These are phyloP conservation scores for Penicillium polonicum DNA, from an alignment of 2,329 filamentous ascomycete species.

Conservation along the genomic window DNA sequence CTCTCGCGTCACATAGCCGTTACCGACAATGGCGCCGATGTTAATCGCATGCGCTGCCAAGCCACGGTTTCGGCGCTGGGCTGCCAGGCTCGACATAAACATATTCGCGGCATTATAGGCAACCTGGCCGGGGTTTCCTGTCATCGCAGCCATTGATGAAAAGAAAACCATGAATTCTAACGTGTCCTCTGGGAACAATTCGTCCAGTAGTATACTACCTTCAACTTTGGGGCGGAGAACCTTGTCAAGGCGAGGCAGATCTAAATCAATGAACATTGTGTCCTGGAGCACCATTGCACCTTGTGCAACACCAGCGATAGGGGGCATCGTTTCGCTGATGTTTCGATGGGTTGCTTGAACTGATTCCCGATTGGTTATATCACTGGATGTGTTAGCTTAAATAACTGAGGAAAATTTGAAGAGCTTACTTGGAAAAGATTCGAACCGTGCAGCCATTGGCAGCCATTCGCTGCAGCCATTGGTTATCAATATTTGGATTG, in stretches of 20 bases:
- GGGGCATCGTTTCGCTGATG: constrained; percentile 34
- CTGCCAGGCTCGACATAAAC: constrained; percentile 36
- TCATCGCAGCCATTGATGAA: constrained; percentile 39
- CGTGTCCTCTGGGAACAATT: constrained; percentile 23
- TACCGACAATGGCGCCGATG: constrained; percentile 22
- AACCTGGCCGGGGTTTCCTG: constrained; percentile 35
- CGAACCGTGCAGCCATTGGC: constrained; percentile 19
- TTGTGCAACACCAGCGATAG: constrained; percentile 40
- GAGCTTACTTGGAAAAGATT: constrained; percentile 19
- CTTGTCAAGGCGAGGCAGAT: constrained; percentile 26
- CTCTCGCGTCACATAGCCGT: constrained; percentile 21
- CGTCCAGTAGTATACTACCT: constrained; percentile 22
- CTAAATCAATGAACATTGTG: constrained; percentile 32
- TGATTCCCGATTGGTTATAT: constrained; percentile 23
- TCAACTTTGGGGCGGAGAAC: constrained; percentile 38
- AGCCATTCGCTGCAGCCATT: constrained; percentile 24
- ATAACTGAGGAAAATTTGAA: neutral
- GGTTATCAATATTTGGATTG: constrained; percentile 27
- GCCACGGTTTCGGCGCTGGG: constrained; percentile 17
- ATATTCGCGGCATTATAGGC: constrained; percentile 43
- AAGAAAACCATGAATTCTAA: constrained; percentile 49
- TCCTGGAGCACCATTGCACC: constrained; percentile 34
- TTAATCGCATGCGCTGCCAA: constrained; percentile 22
- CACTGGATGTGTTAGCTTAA: constrained; percentile 10
- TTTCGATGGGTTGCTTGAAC: constrained; percentile 24